Conservation (phyloP, 192 early-diverging fungal genomes). For the Chytriomyces sp. region DNA sequence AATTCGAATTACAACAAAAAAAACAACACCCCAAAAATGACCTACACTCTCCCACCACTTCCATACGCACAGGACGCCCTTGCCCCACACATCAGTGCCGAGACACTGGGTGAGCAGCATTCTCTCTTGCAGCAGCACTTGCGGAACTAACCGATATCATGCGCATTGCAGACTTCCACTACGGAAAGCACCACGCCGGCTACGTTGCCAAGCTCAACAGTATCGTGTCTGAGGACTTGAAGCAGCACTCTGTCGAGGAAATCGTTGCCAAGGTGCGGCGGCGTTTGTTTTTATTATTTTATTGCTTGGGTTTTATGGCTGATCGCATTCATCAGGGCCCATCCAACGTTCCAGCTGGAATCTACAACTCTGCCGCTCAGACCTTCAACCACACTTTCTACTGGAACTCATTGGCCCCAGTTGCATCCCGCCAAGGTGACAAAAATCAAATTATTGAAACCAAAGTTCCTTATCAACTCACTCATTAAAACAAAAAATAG, state of each 20-base stretch:
- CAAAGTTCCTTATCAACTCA: background rate
- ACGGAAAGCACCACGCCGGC: conserved; percentile 28
- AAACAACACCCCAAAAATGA: background rate
- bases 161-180: background rate
- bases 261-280: conserved; percentile 28
- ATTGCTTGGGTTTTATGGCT: background rate
- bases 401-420: conserved; percentile 34
- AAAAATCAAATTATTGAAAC: background rate
- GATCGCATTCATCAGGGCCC: conserved; percentile 15
- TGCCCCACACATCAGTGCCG: conserved; percentile 43
- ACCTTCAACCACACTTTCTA: conserved; percentile 43
- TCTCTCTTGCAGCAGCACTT: background rate
- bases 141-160: background rate
- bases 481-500: background rate
- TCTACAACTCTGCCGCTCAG: conserved; percentile 58
- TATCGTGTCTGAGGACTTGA: conserved; percentile 17
- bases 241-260: conserved; percentile 10
- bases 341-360: conserved; percentile 38
- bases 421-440: conserved; percentile 20
- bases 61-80: conserved; percentile 30
- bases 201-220: conserved; percentile 36
- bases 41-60: conserved; percentile 22
- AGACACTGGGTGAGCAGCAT: conserved; percentile 12
- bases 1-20: background rate
- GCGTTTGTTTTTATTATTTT: background rate